Evolutionary conservation across 1,284 basidiomycete species (phyloP).

Genomic region (Puccinia triticina): DNA sequence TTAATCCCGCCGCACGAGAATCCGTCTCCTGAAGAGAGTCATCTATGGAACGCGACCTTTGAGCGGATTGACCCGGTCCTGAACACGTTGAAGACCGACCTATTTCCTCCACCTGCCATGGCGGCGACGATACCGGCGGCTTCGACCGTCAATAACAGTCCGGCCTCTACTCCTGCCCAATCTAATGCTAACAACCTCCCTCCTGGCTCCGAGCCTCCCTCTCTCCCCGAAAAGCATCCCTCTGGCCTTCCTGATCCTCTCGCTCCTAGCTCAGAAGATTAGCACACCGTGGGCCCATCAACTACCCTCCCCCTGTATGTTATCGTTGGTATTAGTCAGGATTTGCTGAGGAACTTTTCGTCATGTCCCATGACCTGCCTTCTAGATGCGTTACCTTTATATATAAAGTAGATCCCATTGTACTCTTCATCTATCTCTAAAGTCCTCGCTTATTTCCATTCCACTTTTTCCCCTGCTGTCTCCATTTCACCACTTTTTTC

Average conservation of each 20-base stretch:
- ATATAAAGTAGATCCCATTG: too few species aligned
- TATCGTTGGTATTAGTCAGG: too few species aligned
- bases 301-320: too few species aligned
- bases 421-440: too few species aligned
- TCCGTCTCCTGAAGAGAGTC: constrained; percentile 71
- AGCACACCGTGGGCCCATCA: too few species aligned
- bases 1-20: constrained; percentile 72
- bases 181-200: background rate
- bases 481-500: too few species aligned
- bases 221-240: background rate
- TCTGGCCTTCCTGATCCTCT: background rate
- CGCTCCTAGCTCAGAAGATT: background rate
- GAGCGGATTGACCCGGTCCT: constrained; percentile 84
- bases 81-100: constrained; percentile 78
- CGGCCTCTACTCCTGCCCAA: background rate
- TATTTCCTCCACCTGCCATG: constrained; percentile 60
- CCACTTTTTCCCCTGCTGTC: too few species aligned
- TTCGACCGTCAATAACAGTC: background rate
- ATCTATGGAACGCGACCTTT: constrained; percentile 79
- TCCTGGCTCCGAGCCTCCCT: background rate
- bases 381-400: too few species aligned
- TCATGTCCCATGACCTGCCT: too few species aligned
- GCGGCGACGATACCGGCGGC: background rate
- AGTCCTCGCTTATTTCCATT: too few species aligned
- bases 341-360: too few species aligned